Percentiles rank a stretch among this genome's conserved stretches.
phyloP scores from a whole-genome alignment of 2,329 filamentous ascomycete genomes.

The Neonectria sp. region DNA sequence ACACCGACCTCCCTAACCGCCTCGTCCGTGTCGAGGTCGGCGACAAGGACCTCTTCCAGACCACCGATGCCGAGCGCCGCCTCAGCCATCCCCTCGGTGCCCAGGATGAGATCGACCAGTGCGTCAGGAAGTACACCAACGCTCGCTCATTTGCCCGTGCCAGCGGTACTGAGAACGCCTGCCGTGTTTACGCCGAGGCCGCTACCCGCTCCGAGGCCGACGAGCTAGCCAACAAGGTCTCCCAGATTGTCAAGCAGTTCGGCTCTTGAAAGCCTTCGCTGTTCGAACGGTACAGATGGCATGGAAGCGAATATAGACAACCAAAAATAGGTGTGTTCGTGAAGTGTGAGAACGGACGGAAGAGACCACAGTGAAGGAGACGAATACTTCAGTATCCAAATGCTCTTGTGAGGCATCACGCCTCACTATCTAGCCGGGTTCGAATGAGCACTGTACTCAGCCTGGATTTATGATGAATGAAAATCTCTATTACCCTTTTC shows the following conservation, averaged over 20 bases:
- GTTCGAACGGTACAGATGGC: constrained; percentile 25
- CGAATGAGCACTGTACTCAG: constrained; percentile 24
- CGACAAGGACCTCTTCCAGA: constrained; percentile 90
- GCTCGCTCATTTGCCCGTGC: constrained; percentile 93
- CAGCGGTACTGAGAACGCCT: constrained; percentile 95
- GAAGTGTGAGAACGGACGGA: constrained; percentile 11
- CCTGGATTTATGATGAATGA: constrained; percentile 35
- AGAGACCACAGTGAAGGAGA: not conserved
- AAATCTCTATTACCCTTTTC: constrained; percentile 31
- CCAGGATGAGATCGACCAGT: constrained; percentile 88
- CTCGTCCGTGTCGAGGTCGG: constrained; percentile 93
- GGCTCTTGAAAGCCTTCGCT: constrained; percentile 48
- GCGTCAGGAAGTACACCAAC: constrained; percentile 91
- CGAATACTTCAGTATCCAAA: constrained; percentile 1
- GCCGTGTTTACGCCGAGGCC: constrained; percentile 96
- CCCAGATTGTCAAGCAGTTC: constrained; percentile 78
- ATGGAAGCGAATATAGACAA: constrained; percentile 27
- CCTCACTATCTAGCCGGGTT: constrained; percentile 17
- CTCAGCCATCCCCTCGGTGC: constrained; percentile 84
- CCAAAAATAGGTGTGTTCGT: constrained; percentile 20
- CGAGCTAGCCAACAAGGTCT: constrained; percentile 88
- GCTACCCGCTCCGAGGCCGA: constrained; percentile 91
- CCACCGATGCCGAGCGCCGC: constrained; percentile 92
- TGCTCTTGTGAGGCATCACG: not conserved
- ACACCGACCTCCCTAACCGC: constrained; percentile 93